Evolutionary conservation across 768 basidiomycete species (phyloP).

Genomic region (Boletus pseudo-olivaceus): DNA sequence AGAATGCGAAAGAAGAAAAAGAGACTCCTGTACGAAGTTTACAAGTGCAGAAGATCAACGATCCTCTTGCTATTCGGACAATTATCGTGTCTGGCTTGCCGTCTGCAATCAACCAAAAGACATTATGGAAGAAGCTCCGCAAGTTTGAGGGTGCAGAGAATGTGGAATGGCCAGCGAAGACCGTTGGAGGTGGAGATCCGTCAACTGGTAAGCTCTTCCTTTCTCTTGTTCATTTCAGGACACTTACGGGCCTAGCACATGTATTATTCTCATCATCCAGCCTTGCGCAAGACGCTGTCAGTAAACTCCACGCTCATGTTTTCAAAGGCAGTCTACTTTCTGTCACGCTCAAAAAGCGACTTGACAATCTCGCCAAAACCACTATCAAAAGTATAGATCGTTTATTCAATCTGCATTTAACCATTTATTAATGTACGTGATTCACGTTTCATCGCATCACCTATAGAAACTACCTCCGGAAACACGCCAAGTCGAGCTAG

Average conservation of each 20-base stretch:
- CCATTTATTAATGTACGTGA: background rate
- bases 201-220: constrained; percentile 41
- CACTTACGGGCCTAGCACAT: constrained; percentile 47
- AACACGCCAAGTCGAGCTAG: constrained; percentile 65
- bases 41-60: constrained; percentile 40
- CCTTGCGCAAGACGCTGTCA: constrained; percentile 65
- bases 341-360: constrained; percentile 80
- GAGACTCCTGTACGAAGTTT: constrained; percentile 36
- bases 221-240: background rate
- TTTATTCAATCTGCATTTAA: background rate
- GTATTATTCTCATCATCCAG: constrained; percentile 68
- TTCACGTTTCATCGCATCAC: background rate
- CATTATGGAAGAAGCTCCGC: constrained; percentile 81
- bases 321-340: constrained; percentile 89
- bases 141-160: constrained; percentile 77
- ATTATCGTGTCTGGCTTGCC: constrained; percentile 76
- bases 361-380: constrained; percentile 62
- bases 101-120: constrained; percentile 54
- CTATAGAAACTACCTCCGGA: constrained; percentile 30
- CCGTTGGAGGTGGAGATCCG: constrained; percentile 44
- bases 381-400: constrained; percentile 24
- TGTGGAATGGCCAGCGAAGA: constrained; percentile 63
- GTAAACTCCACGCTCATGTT: constrained; percentile 86
- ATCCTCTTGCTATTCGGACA: constrained; percentile 83
- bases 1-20: constrained; percentile 35